Percentiles rank a stretch among this genome's conserved stretches.
These are phyloP conservation scores for Articulospora tetracladia DNA, from an alignment of 495 filamentous ascomycete species.

Conservation along the genomic window DNA sequence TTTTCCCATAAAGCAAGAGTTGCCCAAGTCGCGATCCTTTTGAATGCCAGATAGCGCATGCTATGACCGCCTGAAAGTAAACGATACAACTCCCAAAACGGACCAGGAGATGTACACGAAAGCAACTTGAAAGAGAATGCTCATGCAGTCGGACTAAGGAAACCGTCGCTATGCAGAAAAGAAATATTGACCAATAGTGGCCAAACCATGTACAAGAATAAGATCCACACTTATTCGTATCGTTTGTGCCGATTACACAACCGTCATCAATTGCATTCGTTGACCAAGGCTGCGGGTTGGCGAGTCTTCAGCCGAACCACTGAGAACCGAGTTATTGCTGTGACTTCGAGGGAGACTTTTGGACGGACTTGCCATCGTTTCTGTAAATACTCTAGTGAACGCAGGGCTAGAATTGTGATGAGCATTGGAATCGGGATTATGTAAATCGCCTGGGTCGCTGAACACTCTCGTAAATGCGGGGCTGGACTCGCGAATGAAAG, in stretches of 20 bases:
- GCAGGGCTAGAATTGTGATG: constrained; percentile 40
- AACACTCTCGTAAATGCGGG: constrained; percentile 63
- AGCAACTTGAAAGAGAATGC: constrained; percentile 9
- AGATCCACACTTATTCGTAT: constrained; percentile 1
- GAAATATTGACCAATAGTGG: constrained; percentile 7
- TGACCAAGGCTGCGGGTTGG: constrained; percentile 40
- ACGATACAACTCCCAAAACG: constrained; percentile 9
- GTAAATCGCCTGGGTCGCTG: constrained; percentile 21
- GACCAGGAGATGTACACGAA: constrained; percentile 7
- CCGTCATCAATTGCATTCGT: constrained; percentile 10
- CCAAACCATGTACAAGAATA: constrained; percentile 21
- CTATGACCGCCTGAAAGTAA: constrained; percentile 9
- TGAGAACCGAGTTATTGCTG: constrained; percentile 46
- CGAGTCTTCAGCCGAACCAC: constrained; percentile 45
- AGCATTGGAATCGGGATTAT: background rate
- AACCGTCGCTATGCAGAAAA: constrained; percentile 28
- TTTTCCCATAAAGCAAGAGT: constrained; percentile 5
- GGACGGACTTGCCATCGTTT: constrained; percentile 33
- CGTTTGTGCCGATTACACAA: constrained; percentile 11
- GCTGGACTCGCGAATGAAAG: constrained; percentile 49
- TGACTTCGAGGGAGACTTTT: constrained; percentile 44
- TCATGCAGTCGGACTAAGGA: constrained; percentile 14
- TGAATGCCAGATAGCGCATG: constrained; percentile 10
- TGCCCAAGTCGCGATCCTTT: constrained; percentile 7
- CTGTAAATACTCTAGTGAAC: constrained; percentile 58